Evolutionary conservation across 208 protist species (phyloP).

Genomic region (Acanthamoeba comandoni): DNA sequence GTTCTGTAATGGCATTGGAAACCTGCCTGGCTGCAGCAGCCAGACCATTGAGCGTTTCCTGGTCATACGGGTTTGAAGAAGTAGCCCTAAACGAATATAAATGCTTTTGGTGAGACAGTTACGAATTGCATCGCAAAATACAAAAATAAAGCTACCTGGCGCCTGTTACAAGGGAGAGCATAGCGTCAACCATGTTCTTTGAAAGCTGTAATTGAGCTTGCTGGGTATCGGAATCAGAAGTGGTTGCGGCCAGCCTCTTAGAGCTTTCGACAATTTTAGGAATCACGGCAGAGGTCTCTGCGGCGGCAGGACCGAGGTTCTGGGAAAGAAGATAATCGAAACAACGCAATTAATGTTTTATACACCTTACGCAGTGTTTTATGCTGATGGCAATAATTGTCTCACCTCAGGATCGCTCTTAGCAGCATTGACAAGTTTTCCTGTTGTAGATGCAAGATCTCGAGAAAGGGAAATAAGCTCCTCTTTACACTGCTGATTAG

Average conservation of each 20-base stretch:
- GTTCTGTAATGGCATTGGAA: conserved; percentile 80
- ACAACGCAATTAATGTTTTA: neutral
- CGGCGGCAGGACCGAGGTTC: conserved; percentile 76
- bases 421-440: conserved; percentile 64
- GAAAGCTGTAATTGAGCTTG: conserved; percentile 78
- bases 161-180: conserved; percentile 80
- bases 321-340: conserved; percentile 8
- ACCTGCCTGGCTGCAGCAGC: conserved; percentile 71
- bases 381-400: conserved; percentile 43
- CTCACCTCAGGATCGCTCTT: conserved; percentile 75
- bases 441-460: conserved; percentile 34
- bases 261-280: conserved; percentile 80
- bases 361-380: conserved; percentile 32
- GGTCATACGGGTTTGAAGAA: conserved; percentile 60
- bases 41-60: conserved; percentile 74
- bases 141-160: conserved; percentile 67
- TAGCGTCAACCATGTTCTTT: conserved; percentile 82
- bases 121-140: too few species aligned
- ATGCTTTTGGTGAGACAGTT: too few species aligned
- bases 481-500: conserved; percentile 74
- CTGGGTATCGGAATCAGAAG: conserved; percentile 79
- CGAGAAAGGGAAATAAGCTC: conserved; percentile 70
- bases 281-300: conserved; percentile 77
- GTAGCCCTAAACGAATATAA: neutral
- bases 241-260: conserved; percentile 81